phyloP scores from a whole-genome alignment of 148 eudicot species.

The Dianthus caryophyllus region DNA sequence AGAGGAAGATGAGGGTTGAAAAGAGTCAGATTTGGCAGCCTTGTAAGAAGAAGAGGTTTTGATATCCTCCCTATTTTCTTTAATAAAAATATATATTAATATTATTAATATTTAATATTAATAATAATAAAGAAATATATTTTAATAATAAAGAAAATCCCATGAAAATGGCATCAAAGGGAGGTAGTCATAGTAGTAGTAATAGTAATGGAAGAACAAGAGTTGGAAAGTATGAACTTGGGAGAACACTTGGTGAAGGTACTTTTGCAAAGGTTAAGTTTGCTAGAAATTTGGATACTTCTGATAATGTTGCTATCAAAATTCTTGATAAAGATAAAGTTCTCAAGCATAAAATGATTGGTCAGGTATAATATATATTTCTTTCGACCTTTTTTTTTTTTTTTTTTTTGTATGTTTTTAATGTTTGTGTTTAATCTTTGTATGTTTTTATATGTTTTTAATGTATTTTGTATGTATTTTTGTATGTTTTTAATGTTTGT shows the following conservation, averaged over 20 bases:
- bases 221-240: conserved; percentile 45
- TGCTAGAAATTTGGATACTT: conserved; percentile 38
- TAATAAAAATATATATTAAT: no score
- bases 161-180: conserved; percentile 30
- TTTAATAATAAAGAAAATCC: no score
- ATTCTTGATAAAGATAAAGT: conserved; percentile 48
- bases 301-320: conserved; percentile 46
- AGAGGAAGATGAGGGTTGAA: conserved; percentile 30
- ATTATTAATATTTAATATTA: no score
- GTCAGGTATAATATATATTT: no score
- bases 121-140: not conserved
- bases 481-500: no score
- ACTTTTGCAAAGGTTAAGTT: conserved; percentile 51
- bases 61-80: not conserved
- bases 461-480: no score
- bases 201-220: conserved; percentile 30
- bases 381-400: no score
- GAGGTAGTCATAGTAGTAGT: not conserved
- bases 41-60: conserved; percentile 48
- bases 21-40: conserved; percentile 53
- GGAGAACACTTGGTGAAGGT: conserved; percentile 48
- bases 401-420: no score
- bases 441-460: no score
- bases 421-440: no score
- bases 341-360: conserved; percentile 68